phyloP scores from a whole-genome alignment of 2,329 filamentous ascomycete genomes.

The Neonectria hederae region DNA sequence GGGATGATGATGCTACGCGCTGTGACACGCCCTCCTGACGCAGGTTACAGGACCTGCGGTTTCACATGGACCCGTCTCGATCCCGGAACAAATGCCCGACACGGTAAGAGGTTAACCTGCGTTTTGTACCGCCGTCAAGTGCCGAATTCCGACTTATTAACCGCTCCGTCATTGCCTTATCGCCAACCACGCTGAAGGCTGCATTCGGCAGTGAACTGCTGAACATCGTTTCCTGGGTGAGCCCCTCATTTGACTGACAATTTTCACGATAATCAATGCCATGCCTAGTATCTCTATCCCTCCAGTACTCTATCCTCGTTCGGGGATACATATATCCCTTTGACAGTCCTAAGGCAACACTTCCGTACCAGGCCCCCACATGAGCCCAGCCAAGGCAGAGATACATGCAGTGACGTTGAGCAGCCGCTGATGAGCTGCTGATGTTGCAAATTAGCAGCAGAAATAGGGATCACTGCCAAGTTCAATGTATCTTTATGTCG shows the following conservation, averaged over 20 bases:
- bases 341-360: no score
- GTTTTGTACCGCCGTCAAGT: not conserved
- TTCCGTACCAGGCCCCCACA: no score
- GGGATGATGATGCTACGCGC: constrained; percentile 4
- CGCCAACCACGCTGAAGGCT: not conserved
- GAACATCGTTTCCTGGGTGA: not conserved
- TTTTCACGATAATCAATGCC: not conserved
- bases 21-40: constrained; percentile 2
- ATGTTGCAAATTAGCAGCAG: no score
- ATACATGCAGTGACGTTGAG: no score
- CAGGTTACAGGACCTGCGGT: constrained; percentile 11
- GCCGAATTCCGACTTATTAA: not conserved
- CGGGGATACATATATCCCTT: not conserved
- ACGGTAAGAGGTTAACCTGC: not conserved
- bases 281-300: not conserved
- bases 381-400: no score
- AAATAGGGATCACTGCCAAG: no score
- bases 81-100: not conserved
- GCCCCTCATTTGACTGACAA: not conserved
- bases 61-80: not conserved
- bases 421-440: no score
- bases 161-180: not conserved
- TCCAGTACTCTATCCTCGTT: not conserved
- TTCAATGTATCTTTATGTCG: no score
- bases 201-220: not conserved